Conservation (phyloP, 495 filamentous ascomycete species). For the Terfezia boudieri region DNA sequence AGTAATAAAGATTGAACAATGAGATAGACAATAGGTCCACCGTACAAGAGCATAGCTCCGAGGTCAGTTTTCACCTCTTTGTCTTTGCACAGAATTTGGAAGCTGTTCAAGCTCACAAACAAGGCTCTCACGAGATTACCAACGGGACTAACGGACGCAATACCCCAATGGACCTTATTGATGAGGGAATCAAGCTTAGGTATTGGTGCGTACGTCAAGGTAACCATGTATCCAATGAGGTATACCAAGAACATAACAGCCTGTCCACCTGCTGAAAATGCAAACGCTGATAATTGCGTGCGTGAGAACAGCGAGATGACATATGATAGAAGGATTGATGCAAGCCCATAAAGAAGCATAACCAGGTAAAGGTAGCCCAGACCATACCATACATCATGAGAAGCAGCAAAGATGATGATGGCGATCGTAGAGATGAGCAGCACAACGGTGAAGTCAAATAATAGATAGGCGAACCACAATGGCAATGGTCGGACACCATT, state of each 20-base stretch:
- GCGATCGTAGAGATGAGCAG: conserved; percentile 34
- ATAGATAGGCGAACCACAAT: conserved; percentile 55
- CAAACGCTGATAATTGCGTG: conserved; percentile 51
- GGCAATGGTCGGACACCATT: conserved; percentile 54
- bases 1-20: conserved; percentile 43
- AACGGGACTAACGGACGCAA: conserved; percentile 45
- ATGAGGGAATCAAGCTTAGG: conserved; percentile 35
- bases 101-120: conserved; percentile 55
- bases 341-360: conserved; percentile 51
- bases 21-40: conserved; percentile 57
- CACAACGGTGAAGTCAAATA: conserved; percentile 55
- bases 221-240: conserved; percentile 45
- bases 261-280: conserved; percentile 51
- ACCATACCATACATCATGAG: conserved; percentile 45
- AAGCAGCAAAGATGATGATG: conserved; percentile 38
- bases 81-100: conserved; percentile 46
- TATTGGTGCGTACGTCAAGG: conserved; percentile 43
- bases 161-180: conserved; percentile 40
- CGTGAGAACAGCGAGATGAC: conserved; percentile 44
- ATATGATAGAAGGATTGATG: conserved; percentile 48
- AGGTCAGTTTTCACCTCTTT: conserved; percentile 40
- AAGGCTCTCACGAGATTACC: conserved; percentile 44
- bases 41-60: conserved; percentile 47
- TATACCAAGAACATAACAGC: conserved; percentile 55
- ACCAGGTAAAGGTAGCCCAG: conserved; percentile 55